Evolutionary conservation across 306 rosid genomes (phyloP).

Genomic region (Dryas drummondii): DNA sequence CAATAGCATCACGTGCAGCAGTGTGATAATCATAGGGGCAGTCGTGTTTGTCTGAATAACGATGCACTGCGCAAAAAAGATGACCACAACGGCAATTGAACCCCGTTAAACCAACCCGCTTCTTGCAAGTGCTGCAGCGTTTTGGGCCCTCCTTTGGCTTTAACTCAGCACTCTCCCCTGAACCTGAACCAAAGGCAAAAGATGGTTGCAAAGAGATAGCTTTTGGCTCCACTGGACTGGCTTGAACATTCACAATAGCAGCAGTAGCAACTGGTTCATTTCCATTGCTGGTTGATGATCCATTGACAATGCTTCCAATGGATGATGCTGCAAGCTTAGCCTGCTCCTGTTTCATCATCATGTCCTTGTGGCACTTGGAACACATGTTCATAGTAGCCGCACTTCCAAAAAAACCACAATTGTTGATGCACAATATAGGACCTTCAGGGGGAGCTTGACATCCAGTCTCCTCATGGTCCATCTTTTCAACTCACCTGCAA

Average conservation of each 20-base stretch:
- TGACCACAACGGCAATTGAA: constrained; percentile 85
- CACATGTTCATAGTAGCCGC: constrained; percentile 94
- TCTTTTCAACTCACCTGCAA: constrained; percentile 58
- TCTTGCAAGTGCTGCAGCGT: constrained; percentile 80
- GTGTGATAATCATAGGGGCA: constrained; percentile 83
- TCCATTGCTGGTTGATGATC: constrained; percentile 60
- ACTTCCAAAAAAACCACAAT: constrained; percentile 92
- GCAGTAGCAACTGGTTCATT: constrained; percentile 42
- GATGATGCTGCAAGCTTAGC: constrained; percentile 84
- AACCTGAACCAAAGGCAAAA: constrained; percentile 41
- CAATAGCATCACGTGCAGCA: constrained; percentile 78
- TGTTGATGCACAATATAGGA: constrained; percentile 79
- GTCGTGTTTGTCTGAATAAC: constrained; percentile 82
- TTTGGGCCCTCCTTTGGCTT: constrained; percentile 72
- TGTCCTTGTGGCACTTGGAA: constrained; percentile 90
- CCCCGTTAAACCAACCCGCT: constrained; percentile 88
- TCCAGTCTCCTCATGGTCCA: constrained; percentile 92
- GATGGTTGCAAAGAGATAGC: constrained; percentile 34
- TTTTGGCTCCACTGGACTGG: constrained; percentile 47
- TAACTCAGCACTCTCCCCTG: constrained; percentile 39
- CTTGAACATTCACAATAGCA: constrained; percentile 37
- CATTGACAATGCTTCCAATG: constrained; percentile 77
- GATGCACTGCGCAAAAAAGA: constrained; percentile 76
- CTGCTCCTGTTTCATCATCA: constrained; percentile 80
- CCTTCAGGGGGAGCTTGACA: constrained; percentile 95